Evolutionary conservation across 345 rosid genomes (phyloP).

Genomic region (Trapa incisa): DNA sequence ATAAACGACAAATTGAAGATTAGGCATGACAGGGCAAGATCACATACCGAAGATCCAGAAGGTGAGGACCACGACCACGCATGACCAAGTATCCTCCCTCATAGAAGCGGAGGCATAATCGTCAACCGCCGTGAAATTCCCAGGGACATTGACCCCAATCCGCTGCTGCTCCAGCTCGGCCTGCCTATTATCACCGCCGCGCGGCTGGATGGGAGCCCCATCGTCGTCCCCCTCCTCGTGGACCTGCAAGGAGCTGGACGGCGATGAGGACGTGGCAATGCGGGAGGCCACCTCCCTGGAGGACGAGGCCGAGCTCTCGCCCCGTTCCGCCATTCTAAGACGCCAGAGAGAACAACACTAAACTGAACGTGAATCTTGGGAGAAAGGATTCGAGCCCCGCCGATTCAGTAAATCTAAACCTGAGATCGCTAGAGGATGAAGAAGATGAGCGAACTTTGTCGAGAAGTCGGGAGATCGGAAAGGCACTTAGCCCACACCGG

Average conservation of each 20-base stretch:
- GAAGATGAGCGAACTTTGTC: background rate
- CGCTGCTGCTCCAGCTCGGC: constrained; percentile 42
- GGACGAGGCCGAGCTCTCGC: constrained; percentile 17
- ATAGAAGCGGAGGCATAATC: constrained; percentile 15
- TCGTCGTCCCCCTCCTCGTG: constrained; percentile 29
- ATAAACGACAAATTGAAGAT: background rate
- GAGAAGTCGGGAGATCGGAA: constrained; percentile 16
- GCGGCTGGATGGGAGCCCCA: background rate
- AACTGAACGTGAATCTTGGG: background rate
- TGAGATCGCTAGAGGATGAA: constrained; percentile 1
- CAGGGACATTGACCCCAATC: constrained; percentile 21
- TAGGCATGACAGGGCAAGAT: constrained; percentile 1
- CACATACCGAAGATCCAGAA: constrained; percentile 80
- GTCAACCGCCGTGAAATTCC: constrained; percentile 17
- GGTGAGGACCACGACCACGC: constrained; percentile 69
- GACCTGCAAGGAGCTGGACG: constrained; percentile 20
- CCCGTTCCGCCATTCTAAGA: constrained; percentile 38
- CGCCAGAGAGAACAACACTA: background rate
- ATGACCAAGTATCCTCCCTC: constrained; percentile 76
- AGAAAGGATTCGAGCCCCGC: background rate
- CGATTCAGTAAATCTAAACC: constrained; percentile 15
- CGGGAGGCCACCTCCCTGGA: background rate
- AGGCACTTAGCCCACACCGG: constrained; percentile 14
- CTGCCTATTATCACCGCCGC: constrained; percentile 4
- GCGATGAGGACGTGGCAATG: constrained; percentile 5